Base-by-base conservation (phyloP, 2,329 filamentous ascomycete species). In the Bimuria novae-zelandiae region DNA sequence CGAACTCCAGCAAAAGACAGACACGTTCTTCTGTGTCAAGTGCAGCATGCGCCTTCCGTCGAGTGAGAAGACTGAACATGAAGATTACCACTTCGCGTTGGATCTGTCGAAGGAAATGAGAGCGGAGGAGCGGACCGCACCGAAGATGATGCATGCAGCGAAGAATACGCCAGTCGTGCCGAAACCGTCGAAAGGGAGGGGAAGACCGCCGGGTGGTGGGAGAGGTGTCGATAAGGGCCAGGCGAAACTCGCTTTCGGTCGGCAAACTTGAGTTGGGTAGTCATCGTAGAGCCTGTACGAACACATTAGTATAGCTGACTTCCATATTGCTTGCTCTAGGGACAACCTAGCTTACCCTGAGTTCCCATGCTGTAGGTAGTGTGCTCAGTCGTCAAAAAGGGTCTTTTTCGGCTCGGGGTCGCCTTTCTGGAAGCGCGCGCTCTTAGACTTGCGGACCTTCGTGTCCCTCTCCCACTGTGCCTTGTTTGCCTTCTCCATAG, bases 31-130 rank as follows among this genome's bases (percentile, higher is more conserved):
- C 51, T 96, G 91, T 72, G 69, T 78, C 44, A 84, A 84, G 57
- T 96, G 92, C 72, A 80, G 82, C 54, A 80, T 82, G 63, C 69
- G 71, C n/a, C 77, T 94, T 29, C 78, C 80, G 11, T 77, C 80
- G 33, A 68, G 77, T 22, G 83, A 87, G 51, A 81, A 82, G 62
- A 82, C 86, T 60, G 92, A 89, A 74, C 94, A 99, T 72, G 80
- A 88, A 49, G 94, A 99, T 72, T 97, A 92, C 88, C 94, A 99
- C 75, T 88, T 96, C 75, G 94, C 94, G 40, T 90, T 89, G 75
- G 89, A 93, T 63, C 80, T 99, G 25, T 87, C 92, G 59, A 82
- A 86, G 52, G 80, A 88, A 60, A 69, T 76, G 56, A 62, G 67
- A 4, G 62, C 68, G 7, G 64, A 71, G 43, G 68, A 71, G 7